Base-by-base conservation (phyloP, 2,329 filamentous ascomycete genomes). In the Alternaria arborescens region DNA sequence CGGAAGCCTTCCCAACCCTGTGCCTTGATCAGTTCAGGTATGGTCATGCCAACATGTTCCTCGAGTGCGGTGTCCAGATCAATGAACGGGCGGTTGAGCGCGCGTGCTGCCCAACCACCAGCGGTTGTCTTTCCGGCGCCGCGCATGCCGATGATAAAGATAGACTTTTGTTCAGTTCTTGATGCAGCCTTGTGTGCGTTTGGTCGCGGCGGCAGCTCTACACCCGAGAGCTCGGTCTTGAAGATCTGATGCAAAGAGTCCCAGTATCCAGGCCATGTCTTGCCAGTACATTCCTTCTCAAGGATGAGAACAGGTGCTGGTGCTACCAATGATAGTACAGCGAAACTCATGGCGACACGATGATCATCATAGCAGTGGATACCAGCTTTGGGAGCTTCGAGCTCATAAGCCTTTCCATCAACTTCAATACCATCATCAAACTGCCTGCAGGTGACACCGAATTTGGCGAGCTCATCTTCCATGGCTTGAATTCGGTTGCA, bases 191-290 rank as follows among this genome's bases (percentile, higher is more conserved):
- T 70, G 22, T 69, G 71, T 7, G 70, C 62, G 30, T 78, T 80
- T 24, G 79, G 77, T 46, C 80, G 73, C 12, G 65, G 64, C 10
- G 65, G 61, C 8, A 77, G 68, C 69, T 96, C 93, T 36, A 89
- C 87, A 12, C 95, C 95, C 61, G 89, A 86, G n/a, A 98, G 82
- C 28, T 85, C 80, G 28, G 91, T 91, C 34, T 88, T 85, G 82
- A 97, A 99, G 14, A 88, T 86, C 68, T 91, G 88, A 22, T 89
- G 89, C 57, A 98, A 81, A 18, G 89, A 88, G 78, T 99, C 95
- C 95, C 95, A 99, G 93, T 95, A 99, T 10, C 94, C 95, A 0
- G 95, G 95, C 95, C 95, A 99, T 3, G 95, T 99, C 84, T 99
- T 99, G 41, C 91, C 94, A 3, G 93, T 92, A 76, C 95, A 99